These are phyloP conservation scores for Sporothrix dimorphospora DNA, from an alignment of 2,329 filamentous ascomycete species.

Conservation along the genomic window DNA sequence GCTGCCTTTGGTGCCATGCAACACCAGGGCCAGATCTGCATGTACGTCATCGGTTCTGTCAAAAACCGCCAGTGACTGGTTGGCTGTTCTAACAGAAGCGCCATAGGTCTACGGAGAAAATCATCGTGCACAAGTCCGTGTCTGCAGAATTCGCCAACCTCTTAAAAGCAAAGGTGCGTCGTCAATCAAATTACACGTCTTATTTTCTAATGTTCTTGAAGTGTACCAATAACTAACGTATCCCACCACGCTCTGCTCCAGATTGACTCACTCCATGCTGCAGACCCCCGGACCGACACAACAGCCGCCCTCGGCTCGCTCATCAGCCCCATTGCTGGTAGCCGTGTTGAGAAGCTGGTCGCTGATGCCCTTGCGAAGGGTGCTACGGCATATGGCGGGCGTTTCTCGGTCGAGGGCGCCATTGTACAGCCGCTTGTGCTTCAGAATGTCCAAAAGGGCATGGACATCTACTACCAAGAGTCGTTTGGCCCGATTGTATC, in stretches of 20 bases:
- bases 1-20: slow-evolving; percentile 62
- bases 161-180: neutral
- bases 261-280: neutral
- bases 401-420: slow-evolving; percentile 73
- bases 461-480: slow-evolving; percentile 70
- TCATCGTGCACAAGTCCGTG: neutral
- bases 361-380: neutral
- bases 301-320: neutral
- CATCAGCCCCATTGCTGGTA: neutral
- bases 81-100: no score
- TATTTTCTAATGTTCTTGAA: no score
- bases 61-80: no score
- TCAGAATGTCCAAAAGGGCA: slow-evolving; percentile 63
- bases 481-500: slow-evolving; percentile 80
- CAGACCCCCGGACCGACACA: neutral
- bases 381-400: slow-evolving; percentile 45
- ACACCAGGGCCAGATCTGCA: slow-evolving; percentile 56
- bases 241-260: neutral
- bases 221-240: neutral
- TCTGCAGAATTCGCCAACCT: neutral
- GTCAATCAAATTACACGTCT: no score
- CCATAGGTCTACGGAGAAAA: neutral
- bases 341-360: neutral
- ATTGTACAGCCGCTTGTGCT: slow-evolving; percentile 69
- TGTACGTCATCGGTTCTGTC: slow-evolving; percentile 64